phyloP scores from a whole-genome alignment of 2,329 filamentous ascomycete species.

The Pseudogymnoascus sp. region DNA sequence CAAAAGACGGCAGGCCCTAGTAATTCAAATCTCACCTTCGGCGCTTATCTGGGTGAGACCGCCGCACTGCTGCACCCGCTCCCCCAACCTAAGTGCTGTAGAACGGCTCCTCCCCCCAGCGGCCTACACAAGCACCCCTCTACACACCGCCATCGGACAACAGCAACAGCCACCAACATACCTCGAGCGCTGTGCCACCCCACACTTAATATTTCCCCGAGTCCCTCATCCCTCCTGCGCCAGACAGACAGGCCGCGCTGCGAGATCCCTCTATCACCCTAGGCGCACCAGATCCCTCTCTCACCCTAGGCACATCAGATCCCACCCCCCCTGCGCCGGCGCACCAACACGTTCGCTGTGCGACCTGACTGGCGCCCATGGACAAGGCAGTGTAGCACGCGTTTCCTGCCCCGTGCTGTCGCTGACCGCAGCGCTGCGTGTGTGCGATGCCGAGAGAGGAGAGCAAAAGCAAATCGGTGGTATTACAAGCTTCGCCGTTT shows the following conservation, averaged over 20 bases:
- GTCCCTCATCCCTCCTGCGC: not conserved
- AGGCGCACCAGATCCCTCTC: not conserved
- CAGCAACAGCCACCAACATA: constrained; percentile 1
- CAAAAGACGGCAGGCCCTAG: not conserved
- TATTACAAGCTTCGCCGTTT: not conserved
- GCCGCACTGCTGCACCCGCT: not conserved
- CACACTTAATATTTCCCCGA: not conserved
- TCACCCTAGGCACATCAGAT: not conserved
- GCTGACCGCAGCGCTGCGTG: not conserved
- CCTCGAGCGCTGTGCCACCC: not conserved
- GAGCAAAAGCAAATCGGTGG: not conserved
- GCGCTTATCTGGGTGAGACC: not conserved
- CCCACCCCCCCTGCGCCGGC: not conserved
- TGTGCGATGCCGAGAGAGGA: not conserved
- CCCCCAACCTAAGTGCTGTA: constrained; percentile 2
- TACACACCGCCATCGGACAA: constrained; percentile 1
- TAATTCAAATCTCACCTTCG: not conserved
- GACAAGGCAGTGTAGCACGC: not conserved
- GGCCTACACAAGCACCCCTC: not conserved
- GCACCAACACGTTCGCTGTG: not conserved
- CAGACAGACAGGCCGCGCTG: not conserved
- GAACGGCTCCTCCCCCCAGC: not conserved
- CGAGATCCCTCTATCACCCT: not conserved
- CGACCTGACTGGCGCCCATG: not conserved
- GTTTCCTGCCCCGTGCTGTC: not conserved